Conservation (phyloP, 1,284 basidiomycete species). For the Abortiporus biennis region DNA sequence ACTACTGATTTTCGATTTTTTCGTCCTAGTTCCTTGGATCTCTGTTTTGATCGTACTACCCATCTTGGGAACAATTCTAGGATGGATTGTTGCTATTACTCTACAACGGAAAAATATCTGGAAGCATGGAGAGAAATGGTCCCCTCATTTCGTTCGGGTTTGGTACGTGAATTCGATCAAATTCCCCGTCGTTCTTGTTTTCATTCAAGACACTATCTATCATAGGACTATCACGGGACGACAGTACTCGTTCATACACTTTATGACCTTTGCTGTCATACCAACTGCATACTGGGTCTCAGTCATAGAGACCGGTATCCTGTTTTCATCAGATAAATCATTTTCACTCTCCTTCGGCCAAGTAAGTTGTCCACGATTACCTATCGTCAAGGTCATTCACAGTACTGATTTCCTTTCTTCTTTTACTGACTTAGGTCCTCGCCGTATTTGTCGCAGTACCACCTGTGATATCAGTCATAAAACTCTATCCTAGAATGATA, state of each 20-base stretch:
- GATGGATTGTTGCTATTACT: conserved; percentile 4
- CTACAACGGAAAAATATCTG: conserved; percentile 7
- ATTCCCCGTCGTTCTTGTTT: neutral
- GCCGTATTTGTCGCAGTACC: conserved; percentile 8
- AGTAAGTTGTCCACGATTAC: too few relatives aligned
- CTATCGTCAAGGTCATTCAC: neutral
- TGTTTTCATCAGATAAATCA: neutral
- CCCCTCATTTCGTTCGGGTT: conserved; percentile 1
- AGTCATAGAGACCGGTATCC: neutral
- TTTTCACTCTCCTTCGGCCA: conserved; percentile 8
- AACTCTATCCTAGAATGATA: neutral
- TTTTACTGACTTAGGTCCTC: conserved; percentile 3
- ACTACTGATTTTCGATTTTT: neutral
- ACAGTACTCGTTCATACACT: conserved; percentile 8
- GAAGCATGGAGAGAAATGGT: conserved; percentile 1
- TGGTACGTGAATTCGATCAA: neutral
- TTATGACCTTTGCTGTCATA: conserved; percentile 1
- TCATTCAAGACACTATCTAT: neutral
- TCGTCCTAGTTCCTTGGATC: neutral
- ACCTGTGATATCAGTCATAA: neutral
- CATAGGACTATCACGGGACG: conserved; percentile 2
- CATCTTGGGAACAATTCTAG: neutral
- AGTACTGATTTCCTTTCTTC: neutral
- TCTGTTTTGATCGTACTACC: neutral
- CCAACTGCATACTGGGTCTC: conserved; percentile 5